Evolutionary conservation across 441 rosid species (phyloP), one percentile per base, ranked within the genome.

Genomic region (Erodium trifolium): DNA sequence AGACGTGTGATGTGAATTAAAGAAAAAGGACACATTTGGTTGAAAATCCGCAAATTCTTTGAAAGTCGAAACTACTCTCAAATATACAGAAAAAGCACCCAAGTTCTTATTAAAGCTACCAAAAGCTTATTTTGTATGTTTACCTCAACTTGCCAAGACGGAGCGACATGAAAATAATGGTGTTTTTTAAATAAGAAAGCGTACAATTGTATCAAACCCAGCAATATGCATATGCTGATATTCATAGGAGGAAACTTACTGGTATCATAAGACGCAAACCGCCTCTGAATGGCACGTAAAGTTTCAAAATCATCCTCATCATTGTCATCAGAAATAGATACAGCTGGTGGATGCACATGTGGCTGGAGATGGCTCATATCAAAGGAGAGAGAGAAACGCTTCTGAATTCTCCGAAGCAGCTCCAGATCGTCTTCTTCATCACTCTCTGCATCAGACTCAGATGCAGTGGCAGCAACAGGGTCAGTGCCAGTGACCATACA

Each of bases 231-330:
- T 34, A 34, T 34, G 37, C 4, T 34, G 5, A 34, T 34, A 34
- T 34, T 34, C 11, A 7, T 16, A 17, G 63, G 63, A 1, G 23
- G 63, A 0, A 37, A 70, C 78, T 49, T 37, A 75, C 78, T 7
- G 65, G 23, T 63, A 49, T 80, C 72, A 77, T 82, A 90, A 27
- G 88, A 84, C 14, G 86, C 76, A 78, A 87, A 90, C 51, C 94
- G 83, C 66, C 74, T 78, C 77, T 83, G 88, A 68, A 93, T 84
- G 55, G 88, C 87, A 5, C 85, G 82, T 59, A 93, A 87, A 41
- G 89, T 89, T 77, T 87, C 90, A 31, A 85, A 83, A 73, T 86
- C 93, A 65, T 90, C 91, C 2, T 88, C 93, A 2, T 84, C 84
- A 4, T 83, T 87, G 49, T 83, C 87, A 64, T 72, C 79, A 0